phyloP scores from a whole-genome alignment of 75 land plant genomes.

The Gnetum montanum region DNA sequence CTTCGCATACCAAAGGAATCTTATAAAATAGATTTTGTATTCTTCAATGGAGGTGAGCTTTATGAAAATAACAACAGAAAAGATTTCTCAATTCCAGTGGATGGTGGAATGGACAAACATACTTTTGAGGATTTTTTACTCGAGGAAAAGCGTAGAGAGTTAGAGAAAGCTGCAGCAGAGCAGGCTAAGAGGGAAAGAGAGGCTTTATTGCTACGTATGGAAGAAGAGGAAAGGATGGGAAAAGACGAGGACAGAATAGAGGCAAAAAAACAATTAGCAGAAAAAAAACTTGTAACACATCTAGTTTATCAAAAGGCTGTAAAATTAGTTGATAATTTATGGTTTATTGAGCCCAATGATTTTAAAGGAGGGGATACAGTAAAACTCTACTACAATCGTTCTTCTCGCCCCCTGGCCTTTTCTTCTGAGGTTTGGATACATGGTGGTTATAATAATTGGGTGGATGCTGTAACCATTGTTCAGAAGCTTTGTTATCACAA shows the following conservation, averaged over 20 bases:
- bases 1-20: conserved; percentile 65
- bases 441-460: conserved; percentile 82
- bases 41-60: conserved; percentile 54
- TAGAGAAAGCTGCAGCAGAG: conserved; percentile 51
- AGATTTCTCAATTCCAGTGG: conserved; percentile 60
- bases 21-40: conserved; percentile 77
- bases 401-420: conserved; percentile 46
- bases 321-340: conserved; percentile 35
- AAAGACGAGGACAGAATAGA: conserved; percentile 59
- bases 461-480: conserved; percentile 55
- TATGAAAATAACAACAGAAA: conserved; percentile 70
- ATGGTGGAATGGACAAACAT: conserved; percentile 51
- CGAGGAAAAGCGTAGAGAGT: conserved; percentile 59
- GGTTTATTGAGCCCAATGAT: conserved; percentile 52
- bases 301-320: conserved; percentile 35
- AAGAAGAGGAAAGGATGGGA: conserved; percentile 55
- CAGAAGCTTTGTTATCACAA: conserved; percentile 30
- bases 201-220: conserved; percentile 42
- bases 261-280: conserved; percentile 47
- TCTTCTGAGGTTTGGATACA: conserved; percentile 71
- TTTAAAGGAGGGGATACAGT: conserved; percentile 51
- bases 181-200: conserved; percentile 55
- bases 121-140: conserved; percentile 82
- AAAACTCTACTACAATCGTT: conserved; percentile 56
- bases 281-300: conserved; percentile 25